phyloP scores from a whole-genome alignment of 2,329 filamentous ascomycete species.

The Elsinoe perseae region DNA sequence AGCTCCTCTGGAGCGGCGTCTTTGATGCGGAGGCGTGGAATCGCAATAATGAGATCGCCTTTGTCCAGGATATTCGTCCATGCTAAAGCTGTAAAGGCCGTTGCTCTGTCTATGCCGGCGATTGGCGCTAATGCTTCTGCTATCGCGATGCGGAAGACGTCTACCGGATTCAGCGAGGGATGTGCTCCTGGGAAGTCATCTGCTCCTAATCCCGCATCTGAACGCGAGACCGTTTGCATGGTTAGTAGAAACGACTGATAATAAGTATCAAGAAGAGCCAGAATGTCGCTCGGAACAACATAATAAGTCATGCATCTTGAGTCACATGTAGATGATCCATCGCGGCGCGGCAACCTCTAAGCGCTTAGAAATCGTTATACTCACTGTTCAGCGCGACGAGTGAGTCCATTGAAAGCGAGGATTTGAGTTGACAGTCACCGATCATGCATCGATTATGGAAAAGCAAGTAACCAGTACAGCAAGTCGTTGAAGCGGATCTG shows the following conservation, averaged over 20 bases:
- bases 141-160: constrained; percentile 72
- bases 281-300: no score
- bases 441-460: no score
- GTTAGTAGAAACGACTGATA: no score
- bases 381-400: no score
- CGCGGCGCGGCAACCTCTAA: no score
- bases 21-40: constrained; percentile 69
- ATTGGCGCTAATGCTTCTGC: constrained; percentile 59
- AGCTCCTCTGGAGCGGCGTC: constrained; percentile 52
- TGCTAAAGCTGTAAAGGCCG: constrained; percentile 67
- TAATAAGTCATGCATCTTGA: neutral
- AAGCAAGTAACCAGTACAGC: no score
- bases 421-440: no score
- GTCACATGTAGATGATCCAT: no score
- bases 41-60: constrained; percentile 70
- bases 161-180: constrained; percentile 65
- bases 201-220: neutral
- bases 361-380: no score
- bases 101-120: constrained; percentile 59
- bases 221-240: neutral
- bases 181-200: constrained; percentile 31
- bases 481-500: no score
- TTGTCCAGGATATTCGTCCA: constrained; percentile 76
- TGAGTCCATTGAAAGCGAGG: no score
- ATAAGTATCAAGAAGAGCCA: no score